These are phyloP conservation scores for Crassisporium funariophilum DNA, from an alignment of 768 basidiomycete genomes.

Conservation along the genomic window DNA sequence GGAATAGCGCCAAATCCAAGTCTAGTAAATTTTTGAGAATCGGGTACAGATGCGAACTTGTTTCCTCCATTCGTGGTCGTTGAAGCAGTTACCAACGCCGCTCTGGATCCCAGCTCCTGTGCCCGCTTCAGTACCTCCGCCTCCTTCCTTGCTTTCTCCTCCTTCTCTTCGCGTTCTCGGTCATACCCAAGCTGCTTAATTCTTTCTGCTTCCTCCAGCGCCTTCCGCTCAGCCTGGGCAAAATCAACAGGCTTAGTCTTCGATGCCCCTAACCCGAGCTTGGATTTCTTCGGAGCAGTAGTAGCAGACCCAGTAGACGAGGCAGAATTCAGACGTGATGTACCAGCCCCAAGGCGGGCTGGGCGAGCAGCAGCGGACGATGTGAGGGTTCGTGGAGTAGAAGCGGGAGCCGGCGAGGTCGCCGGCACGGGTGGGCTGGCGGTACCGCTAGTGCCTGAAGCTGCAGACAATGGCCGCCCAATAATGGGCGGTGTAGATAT, in stretches of 20 bases:
- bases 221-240: slow-evolving; percentile 90
- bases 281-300: slow-evolving; percentile 59
- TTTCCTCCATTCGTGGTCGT: slow-evolving; percentile 22
- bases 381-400: slow-evolving; percentile 57
- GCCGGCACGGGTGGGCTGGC: slow-evolving; percentile 45
- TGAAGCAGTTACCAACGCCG: slow-evolving; percentile 27
- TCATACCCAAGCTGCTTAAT: slow-evolving; percentile 93
- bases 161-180: slow-evolving; percentile 79
- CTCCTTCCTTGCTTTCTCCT: slow-evolving; percentile 69
- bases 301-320: slow-evolving; percentile 36
- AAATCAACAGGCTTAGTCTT: slow-evolving; percentile 90
- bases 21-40: slow-evolving; percentile 52
- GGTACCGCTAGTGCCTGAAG: slow-evolving; percentile 31
- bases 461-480: slow-evolving; percentile 50
- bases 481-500: slow-evolving; percentile 58
- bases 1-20: slow-evolving; percentile 88
- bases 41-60: slow-evolving; percentile 15
- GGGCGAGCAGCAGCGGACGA: slow-evolving; percentile 62
- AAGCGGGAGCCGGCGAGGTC: slow-evolving; percentile 31
- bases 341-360: slow-evolving; percentile 38
- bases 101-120: slow-evolving; percentile 39
- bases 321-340: slow-evolving; percentile 41
- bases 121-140: slow-evolving; percentile 50
- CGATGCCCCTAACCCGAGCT: slow-evolving; percentile 85
- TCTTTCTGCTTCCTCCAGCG: slow-evolving; percentile 89